Evolutionary conservation across 495 filamentous ascomycete species (phyloP).

Genomic region (Daldinia bambusicola): DNA sequence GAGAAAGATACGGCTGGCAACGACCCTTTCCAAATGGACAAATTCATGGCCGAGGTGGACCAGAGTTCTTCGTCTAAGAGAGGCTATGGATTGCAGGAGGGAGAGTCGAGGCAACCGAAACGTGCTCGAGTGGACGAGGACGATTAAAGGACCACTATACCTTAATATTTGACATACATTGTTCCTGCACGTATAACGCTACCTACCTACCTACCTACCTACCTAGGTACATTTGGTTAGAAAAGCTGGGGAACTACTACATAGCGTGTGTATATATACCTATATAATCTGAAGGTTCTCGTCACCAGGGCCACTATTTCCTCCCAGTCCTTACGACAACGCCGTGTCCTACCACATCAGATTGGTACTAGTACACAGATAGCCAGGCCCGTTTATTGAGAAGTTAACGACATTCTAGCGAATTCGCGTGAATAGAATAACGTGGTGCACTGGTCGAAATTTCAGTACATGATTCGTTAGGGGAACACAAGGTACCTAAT

Average conservation of each 20-base stretch:
- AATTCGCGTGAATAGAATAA: neutral
- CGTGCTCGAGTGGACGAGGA: slow-evolving; percentile 84
- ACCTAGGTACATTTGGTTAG: neutral
- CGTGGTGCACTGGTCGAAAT: neutral
- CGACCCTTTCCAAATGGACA: slow-evolving; percentile 93
- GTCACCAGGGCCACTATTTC: neutral
- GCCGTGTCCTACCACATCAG: neutral
- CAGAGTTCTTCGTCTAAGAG: slow-evolving; percentile 72
- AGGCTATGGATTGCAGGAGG: slow-evolving; percentile 86
- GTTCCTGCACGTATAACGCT: slow-evolving; percentile 7
- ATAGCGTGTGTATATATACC: neutral
- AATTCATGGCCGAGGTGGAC: slow-evolving; percentile 84
- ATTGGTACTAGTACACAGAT: neutral
- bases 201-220: neutral
- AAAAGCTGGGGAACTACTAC: neutral
- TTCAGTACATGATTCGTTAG: neutral
- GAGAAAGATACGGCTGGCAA: slow-evolving; percentile 79
- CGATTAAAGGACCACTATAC: slow-evolving; percentile 43
- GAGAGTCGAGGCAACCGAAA: slow-evolving; percentile 74
- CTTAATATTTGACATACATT: neutral
- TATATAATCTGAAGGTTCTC: neutral
- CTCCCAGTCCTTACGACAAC: neutral
- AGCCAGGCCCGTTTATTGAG: neutral
- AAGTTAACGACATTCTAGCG: neutral
- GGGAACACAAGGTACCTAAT: neutral